These are phyloP conservation scores for Ilyonectria destructans DNA, from an alignment of 2,329 filamentous ascomycete genomes.

Conservation along the genomic window DNA sequence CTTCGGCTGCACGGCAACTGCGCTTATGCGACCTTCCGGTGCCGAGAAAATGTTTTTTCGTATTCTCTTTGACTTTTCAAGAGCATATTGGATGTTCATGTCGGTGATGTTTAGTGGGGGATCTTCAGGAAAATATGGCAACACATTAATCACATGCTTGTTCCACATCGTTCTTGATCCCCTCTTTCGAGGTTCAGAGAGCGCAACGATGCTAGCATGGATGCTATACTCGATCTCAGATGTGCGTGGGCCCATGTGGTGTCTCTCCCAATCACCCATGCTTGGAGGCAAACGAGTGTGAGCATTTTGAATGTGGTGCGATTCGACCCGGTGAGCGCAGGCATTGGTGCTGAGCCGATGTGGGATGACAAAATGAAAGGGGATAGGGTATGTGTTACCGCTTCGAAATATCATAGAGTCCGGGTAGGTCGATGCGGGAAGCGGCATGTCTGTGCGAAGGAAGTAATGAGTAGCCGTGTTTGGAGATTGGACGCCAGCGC, in stretches of 20 bases:
- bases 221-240: conserved; percentile 40
- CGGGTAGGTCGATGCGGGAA: conserved; percentile 38
- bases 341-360: conserved; percentile 41
- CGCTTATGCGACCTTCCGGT: conserved; percentile 36
- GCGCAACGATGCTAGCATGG: conserved; percentile 29
- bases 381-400: conserved; percentile 39
- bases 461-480: conserved; percentile 43
- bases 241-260: conserved; percentile 41
- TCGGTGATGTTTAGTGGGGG: conserved; percentile 42
- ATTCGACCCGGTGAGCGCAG: conserved; percentile 33
- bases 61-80: conserved; percentile 40
- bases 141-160: conserved; percentile 39
- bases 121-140: conserved; percentile 43
- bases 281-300: conserved; percentile 42
- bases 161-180: conserved; percentile 24
- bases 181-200: conserved; percentile 14
- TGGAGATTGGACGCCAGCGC: conserved; percentile 41
- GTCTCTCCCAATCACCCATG: conserved; percentile 41
- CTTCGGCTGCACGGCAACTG: conserved; percentile 39
- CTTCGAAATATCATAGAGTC: conserved; percentile 33
- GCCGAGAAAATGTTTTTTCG: conserved; percentile 44
- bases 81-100: conserved; percentile 36
- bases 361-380: conserved; percentile 46
- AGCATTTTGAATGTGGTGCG: conserved; percentile 31
- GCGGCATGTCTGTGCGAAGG: conserved; percentile 43